Percentiles rank a stretch among this genome's conserved stretches.
These are phyloP conservation scores for Mortierella antarctica DNA, from an alignment of 192 early-diverging fungal genomes.

Conservation along the genomic window DNA sequence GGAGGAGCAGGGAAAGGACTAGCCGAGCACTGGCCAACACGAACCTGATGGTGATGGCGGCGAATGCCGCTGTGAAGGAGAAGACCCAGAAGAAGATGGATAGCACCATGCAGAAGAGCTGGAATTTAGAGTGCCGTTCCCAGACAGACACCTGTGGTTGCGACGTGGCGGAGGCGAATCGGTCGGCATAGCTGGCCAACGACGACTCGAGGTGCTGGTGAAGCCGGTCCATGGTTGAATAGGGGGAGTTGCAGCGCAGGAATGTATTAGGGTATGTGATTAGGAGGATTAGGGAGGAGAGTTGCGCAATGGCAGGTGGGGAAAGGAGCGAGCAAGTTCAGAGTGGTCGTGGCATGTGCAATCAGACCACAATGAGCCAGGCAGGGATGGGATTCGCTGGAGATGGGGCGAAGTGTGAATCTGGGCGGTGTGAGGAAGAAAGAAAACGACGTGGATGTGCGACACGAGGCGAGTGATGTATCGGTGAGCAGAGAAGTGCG, in stretches of 20 bases:
- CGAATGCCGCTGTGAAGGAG: constrained; percentile 39
- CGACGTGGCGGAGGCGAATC: background rate
- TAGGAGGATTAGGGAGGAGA: background rate
- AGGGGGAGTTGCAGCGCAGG: background rate
- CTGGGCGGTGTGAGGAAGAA: background rate
- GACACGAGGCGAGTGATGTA: background rate
- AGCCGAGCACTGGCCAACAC: background rate
- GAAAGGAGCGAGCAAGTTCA: background rate
- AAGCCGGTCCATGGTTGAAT: constrained; percentile 23
- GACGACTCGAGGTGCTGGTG: constrained; percentile 19
- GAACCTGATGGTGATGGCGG: constrained; percentile 47
- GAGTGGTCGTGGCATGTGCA: too few relatives aligned
- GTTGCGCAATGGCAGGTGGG: background rate
- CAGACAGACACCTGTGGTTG: constrained; percentile 34
- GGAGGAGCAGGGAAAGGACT: background rate
- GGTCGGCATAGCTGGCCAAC: background rate
- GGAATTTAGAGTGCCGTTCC: constrained; percentile 44
- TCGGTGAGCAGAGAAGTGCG: background rate
- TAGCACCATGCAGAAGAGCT: constrained; percentile 55
- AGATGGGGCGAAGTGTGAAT: too few relatives aligned
- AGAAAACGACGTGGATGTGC: background rate
- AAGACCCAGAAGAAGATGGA: constrained; percentile 53
- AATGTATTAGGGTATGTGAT: too few relatives aligned
- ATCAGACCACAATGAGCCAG: too few relatives aligned
- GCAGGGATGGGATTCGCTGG: background rate